Evolutionary conservation across 2,329 filamentous ascomycete genomes (phyloP), one percentile per base, ranked within the genome.

Genomic region (Rutstroemia sp.): DNA sequence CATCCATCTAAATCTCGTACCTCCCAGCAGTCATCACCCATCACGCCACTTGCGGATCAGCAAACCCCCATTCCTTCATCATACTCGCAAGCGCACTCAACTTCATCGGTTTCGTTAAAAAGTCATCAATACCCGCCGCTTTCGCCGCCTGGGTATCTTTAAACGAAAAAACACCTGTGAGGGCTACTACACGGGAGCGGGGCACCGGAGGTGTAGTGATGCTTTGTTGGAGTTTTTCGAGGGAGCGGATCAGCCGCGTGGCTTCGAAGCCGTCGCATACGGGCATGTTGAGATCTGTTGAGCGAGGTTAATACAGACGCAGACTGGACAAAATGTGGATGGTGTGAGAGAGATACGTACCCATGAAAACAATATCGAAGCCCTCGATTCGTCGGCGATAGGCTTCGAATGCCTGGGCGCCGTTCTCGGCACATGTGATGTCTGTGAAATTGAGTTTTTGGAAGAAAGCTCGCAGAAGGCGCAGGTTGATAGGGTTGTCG

Each of bases 231-330:
- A 49, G 39, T 25, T 56, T 81, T 62, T 81, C 78, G 16, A 76
- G 69, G 4, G 71, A 71, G 9, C 79, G 73, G 30, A 81, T 80
- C 41, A 68, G 69, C 6, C 71, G 70, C 12, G 77, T 79, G 0
- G 75, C 70, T 54, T 77, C 72, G 14, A 77, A 66, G 0, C 76
- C 77, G 55, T 79, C 72, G 69, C 81, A 77, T 6, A 80, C 69
- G 0, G 79, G 79, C 79, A 82, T 82, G 52, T 75, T 75, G 5
- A 81, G 71, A 61, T 81, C 79, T 71, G 63, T 47, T 16, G 30
- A 38, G 25, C 3, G 38, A 18, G 38, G 16, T 41, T 30, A 30
- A 9, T 30, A 30, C 10, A 30, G 8, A 30, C 23, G 23, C 23
- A 23, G 23, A 23, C 23, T 23, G 23, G 27, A 9, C 27, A 10